Percentiles rank a stretch among this genome's conserved stretches.
These are phyloP conservation scores for Pleurozium schreberi DNA, from an alignment of 225 moss, liverwort and hornwort genomes.

Conservation along the genomic window DNA sequence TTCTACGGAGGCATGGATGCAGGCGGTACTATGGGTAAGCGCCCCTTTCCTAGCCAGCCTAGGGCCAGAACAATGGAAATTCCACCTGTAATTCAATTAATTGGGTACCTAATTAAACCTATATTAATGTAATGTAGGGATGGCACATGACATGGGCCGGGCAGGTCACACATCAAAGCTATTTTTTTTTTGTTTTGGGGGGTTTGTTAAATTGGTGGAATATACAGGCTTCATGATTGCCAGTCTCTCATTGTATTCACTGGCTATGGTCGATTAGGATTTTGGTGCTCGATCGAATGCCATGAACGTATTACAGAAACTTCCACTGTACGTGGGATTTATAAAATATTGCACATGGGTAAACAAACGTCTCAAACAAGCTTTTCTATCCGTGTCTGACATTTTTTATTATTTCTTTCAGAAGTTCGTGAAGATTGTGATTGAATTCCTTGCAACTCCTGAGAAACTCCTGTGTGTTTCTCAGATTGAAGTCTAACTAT, in stretches of 20 bases:
- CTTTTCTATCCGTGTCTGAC: background rate
- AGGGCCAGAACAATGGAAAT: background rate
- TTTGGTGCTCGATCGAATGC: background rate
- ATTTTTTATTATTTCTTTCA: background rate
- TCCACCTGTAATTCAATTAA: background rate
- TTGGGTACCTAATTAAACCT: no score
- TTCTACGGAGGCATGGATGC: slow-evolving; percentile 31
- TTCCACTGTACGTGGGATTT: background rate
- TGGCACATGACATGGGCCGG: background rate
- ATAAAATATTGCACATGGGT: background rate
- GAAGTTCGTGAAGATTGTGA: background rate
- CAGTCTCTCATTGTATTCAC: background rate
- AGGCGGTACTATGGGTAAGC: background rate
- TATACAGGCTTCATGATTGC: background rate
- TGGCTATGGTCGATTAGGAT: background rate
- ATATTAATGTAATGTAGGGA: no score
- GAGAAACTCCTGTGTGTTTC: background rate
- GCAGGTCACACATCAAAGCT: background rate
- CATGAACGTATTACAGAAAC: background rate
- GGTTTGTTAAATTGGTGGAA: background rate
- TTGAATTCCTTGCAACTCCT: background rate
- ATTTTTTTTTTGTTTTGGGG: no score
- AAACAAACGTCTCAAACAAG: background rate
- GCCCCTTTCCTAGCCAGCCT: background rate
- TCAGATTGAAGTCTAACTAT: background rate